phyloP scores from a whole-genome alignment of 768 basidiomycete genomes.

The Paxillus involutus region DNA sequence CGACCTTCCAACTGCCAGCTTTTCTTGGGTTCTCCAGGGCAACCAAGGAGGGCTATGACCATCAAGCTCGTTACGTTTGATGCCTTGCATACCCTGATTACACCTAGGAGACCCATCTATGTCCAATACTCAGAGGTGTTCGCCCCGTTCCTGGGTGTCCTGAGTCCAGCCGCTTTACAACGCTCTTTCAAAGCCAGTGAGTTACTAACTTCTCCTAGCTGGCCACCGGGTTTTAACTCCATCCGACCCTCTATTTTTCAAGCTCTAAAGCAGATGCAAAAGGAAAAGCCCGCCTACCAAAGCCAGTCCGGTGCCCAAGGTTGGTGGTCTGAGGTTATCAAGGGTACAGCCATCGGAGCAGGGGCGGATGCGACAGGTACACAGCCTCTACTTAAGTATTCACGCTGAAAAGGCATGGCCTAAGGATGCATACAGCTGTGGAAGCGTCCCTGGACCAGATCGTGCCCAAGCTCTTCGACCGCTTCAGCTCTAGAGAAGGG shows the following conservation, averaged over 20 bases:
- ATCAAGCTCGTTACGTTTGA: conserved; percentile 79
- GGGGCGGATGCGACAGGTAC: conserved; percentile 61
- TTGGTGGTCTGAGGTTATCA: conserved; percentile 84
- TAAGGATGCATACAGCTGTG: conserved; percentile 43
- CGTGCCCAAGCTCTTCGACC: conserved; percentile 56
- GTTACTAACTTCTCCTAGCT: not conserved
- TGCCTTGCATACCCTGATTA: conserved; percentile 71
- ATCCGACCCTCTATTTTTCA: conserved; percentile 1
- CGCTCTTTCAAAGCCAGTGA: conserved; percentile 61
- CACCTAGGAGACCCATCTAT: conserved; percentile 66
- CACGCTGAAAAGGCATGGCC: conserved; percentile 22
- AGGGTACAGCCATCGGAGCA: conserved; percentile 70
- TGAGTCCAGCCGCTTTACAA: conserved; percentile 53
- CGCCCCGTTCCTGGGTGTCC: conserved; percentile 60
- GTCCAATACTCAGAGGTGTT: conserved; percentile 64
- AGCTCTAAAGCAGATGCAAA: conserved; percentile 55
- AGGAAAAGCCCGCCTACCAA: conserved; percentile 56
- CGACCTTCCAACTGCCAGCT: too few species aligned
- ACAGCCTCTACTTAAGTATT: conserved; percentile 9
- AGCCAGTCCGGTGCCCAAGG: conserved; percentile 42
- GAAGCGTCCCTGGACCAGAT: conserved; percentile 54
- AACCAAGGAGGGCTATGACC: conserved; percentile 5
- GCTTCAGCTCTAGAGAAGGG: conserved; percentile 71
- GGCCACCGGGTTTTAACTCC: not conserved
- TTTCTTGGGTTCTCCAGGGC: too few species aligned